Conservation (phyloP, 352 stramenopile species). For the Globisporangium nodosum region DNA sequence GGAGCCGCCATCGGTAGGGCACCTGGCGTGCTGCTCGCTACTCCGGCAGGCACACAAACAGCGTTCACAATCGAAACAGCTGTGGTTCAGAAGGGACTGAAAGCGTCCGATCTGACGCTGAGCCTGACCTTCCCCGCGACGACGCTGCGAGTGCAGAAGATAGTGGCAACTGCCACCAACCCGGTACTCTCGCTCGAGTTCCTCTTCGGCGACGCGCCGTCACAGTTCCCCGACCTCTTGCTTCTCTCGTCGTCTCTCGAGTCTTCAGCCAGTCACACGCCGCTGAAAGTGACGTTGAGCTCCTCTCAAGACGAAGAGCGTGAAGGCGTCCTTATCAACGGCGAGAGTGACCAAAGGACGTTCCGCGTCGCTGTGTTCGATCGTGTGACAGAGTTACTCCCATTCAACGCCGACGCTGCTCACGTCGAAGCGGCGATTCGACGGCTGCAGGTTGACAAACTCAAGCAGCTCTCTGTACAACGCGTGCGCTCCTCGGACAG, state of each 20-base stretch:
- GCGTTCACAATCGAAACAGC: conserved; percentile 3
- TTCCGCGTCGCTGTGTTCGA: conserved; percentile 11
- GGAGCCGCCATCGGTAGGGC: not conserved
- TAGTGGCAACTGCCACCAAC: not conserved
- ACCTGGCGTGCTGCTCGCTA: not conserved
- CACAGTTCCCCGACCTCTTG: conserved; percentile 5
- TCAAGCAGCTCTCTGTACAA: conserved; percentile 4
- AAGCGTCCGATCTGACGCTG: conserved; percentile 6
- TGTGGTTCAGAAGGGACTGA: conserved; percentile 1
- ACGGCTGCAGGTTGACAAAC: not conserved
- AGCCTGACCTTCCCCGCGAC: not conserved
- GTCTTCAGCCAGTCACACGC: conserved; percentile 1
- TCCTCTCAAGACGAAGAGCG: not conserved
- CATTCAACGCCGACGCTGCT: conserved; percentile 4
- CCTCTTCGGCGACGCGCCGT: not conserved
- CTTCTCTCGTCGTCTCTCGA: conserved; percentile 5
- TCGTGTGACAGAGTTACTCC: not conserved
- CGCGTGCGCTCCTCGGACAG: not conserved
- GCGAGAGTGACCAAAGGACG: not conserved
- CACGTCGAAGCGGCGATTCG: conserved; percentile 10
- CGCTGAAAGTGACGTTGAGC: not conserved
- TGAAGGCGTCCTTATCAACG: not conserved
- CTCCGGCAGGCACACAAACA: not conserved
- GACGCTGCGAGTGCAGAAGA: conserved; percentile 8
- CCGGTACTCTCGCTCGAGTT: conserved; percentile 6